Conservation (phyloP, 768 basidiomycete species). For the Hypsizygus marmoreus region DNA sequence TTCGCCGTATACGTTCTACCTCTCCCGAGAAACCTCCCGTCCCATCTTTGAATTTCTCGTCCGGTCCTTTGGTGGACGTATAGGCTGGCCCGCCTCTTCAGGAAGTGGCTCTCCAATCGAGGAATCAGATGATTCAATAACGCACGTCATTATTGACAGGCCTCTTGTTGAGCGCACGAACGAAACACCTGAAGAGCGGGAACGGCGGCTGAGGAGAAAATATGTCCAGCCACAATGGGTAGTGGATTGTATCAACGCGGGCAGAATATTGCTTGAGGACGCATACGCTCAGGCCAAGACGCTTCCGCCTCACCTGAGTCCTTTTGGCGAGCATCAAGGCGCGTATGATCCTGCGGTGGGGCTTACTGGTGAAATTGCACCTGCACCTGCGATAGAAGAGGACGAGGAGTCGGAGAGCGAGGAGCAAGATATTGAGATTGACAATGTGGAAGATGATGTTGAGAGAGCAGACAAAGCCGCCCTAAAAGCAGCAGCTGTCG, state of each 20-base stretch:
- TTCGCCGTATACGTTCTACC: constrained; percentile 84
- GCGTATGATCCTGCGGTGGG: constrained; percentile 69
- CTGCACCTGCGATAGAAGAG: constrained; percentile 30
- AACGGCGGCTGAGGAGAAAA: constrained; percentile 68
- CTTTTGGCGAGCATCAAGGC: constrained; percentile 82
- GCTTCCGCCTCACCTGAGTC: constrained; percentile 93
- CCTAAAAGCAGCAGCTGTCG: constrained; percentile 33
- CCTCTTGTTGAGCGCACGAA: constrained; percentile 55
- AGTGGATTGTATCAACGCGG: constrained; percentile 91
- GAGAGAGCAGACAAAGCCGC: constrained; percentile 25
- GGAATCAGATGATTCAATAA: constrained; percentile 81
- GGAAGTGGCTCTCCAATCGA: constrained; percentile 81
- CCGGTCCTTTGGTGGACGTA: constrained; percentile 87
- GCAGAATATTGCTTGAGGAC: constrained; percentile 82
- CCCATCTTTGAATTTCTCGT: constrained; percentile 93
- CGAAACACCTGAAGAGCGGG: constrained; percentile 60
- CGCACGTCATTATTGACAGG: constrained; percentile 94
- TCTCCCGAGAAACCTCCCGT: constrained; percentile 91
- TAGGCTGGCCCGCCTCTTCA: constrained; percentile 85
- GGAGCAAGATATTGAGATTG: constrained; percentile 34
- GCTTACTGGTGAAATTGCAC: constrained; percentile 33
- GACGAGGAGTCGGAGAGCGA: constrained; percentile 35
- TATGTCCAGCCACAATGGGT: constrained; percentile 98
- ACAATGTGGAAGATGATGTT: constrained; percentile 26
- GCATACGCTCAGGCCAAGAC: constrained; percentile 82